Evolutionary conservation across 2,329 filamentous ascomycete genomes (phyloP).

Genomic region (Aspergillus spinulosporus): DNA sequence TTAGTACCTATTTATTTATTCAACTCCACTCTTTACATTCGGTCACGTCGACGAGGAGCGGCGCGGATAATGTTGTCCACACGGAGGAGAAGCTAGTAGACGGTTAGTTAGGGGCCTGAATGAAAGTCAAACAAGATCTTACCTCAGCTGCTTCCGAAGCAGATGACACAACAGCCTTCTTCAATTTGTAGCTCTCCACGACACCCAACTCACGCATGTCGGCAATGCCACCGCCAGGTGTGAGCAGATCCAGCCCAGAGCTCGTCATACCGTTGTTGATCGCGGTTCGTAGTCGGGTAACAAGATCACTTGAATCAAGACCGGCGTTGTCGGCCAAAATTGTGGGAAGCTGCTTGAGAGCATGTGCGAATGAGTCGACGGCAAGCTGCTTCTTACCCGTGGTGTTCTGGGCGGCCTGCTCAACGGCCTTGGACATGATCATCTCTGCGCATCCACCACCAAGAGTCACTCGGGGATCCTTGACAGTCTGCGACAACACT

Average conservation of each 20-base stretch:
- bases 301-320: conserved; percentile 90
- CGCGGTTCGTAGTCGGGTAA: conserved; percentile 85
- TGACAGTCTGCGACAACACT: conserved; percentile 93
- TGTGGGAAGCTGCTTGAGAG: conserved; percentile 88
- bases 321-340: conserved; percentile 97
- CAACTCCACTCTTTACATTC: conserved; percentile 55
- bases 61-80: conserved; percentile 98
- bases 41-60: conserved; percentile 78
- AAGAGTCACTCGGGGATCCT: conserved; percentile 88
- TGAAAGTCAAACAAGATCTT: conserved; percentile 40
- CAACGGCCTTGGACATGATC: conserved; percentile 98
- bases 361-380: conserved; percentile 83
- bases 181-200: conserved; percentile 97
- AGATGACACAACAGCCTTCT: conserved; percentile 94
- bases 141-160: conserved; percentile 96
- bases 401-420: conserved; percentile 87
- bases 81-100: conserved; percentile 72
- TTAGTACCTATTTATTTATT: conserved; percentile 7
- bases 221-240: conserved; percentile 84
- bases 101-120: conserved; percentile 18
- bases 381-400: conserved; percentile 96
- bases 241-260: conserved; percentile 84
- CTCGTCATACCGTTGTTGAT: conserved; percentile 94
- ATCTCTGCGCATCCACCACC: conserved; percentile 97
- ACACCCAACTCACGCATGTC: conserved; percentile 97